phyloP scores from a whole-genome alignment of 768 basidiomycete genomes.

The Suillus cothurnatus region DNA sequence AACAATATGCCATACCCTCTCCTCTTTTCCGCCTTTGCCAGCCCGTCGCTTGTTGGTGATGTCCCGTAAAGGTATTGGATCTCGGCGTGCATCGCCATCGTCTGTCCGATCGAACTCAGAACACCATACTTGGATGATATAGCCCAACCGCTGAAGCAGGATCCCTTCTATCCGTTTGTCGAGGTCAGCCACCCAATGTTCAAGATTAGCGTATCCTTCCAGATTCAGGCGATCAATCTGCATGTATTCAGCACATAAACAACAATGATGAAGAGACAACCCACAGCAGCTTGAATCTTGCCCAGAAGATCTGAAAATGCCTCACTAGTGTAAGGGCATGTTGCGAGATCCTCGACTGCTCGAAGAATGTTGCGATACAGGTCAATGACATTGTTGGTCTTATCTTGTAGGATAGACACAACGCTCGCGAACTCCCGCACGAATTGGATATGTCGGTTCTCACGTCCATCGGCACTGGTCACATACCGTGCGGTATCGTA shows the following conservation, averaged over 20 bases:
- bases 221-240: slow-evolving; percentile 94
- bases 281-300: slow-evolving; percentile 85
- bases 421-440: slow-evolving; percentile 95
- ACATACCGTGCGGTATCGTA: slow-evolving; percentile 84
- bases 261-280: background rate
- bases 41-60: slow-evolving; percentile 64
- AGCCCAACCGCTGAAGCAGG: slow-evolving; percentile 69
- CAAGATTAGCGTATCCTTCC: slow-evolving; percentile 94
- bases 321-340: slow-evolving; percentile 83
- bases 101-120: slow-evolving; percentile 79
- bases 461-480: slow-evolving; percentile 69
- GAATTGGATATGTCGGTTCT: slow-evolving; percentile 90
- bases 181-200: slow-evolving; percentile 86
- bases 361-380: slow-evolving; percentile 84
- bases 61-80: slow-evolving; percentile 52
- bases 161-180: slow-evolving; percentile 83
- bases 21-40: slow-evolving; percentile 75
- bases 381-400: slow-evolving; percentile 92
- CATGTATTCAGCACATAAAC: background rate
- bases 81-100: slow-evolving; percentile 64
- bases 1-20: slow-evolving; percentile 53
- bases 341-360: slow-evolving; percentile 83
- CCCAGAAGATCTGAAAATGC: slow-evolving; percentile 79
- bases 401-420: slow-evolving; percentile 94
- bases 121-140: slow-evolving; percentile 88